phyloP scores from a whole-genome alignment of 805 yeast genomes.

The Metschnikowia vanudenii region DNA sequence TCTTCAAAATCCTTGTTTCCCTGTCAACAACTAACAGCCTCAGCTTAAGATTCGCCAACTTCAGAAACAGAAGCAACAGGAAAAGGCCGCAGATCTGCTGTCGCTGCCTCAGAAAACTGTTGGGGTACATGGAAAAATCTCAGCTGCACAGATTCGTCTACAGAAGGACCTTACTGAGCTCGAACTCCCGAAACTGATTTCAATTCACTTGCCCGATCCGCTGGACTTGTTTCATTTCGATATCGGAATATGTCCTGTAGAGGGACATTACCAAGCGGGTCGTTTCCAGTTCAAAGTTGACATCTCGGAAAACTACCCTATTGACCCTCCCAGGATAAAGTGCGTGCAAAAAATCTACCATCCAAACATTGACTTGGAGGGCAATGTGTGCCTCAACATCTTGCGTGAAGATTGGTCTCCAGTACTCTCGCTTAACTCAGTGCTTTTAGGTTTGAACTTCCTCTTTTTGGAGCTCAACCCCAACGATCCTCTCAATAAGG shows the following conservation, averaged over 20 bases:
- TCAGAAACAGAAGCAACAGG: conserved; percentile 23
- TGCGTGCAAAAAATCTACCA: conserved; percentile 77
- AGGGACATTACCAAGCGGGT: conserved; percentile 73
- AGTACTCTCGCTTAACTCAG: conserved; percentile 74
- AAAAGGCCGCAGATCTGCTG: conserved; percentile 5
- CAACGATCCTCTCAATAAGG: conserved; percentile 87
- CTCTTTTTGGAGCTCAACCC: conserved; percentile 89
- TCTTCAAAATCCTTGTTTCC: neutral
- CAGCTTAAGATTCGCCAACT: conserved; percentile 27
- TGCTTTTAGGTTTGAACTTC: conserved; percentile 81
- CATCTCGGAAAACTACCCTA: conserved; percentile 76
- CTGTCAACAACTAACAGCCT: neutral
- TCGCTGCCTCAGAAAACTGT: neutral
- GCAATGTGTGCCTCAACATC: conserved; percentile 89
- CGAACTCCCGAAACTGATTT: conserved; percentile 57
- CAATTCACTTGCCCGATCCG: conserved; percentile 49
- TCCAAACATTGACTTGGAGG: conserved; percentile 88
- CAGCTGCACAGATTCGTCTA: conserved; percentile 68
- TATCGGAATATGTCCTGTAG: conserved; percentile 59
- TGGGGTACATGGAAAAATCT: conserved; percentile 24
- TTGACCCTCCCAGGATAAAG: conserved; percentile 84
- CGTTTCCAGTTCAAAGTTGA: conserved; percentile 64
- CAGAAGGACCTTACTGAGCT: conserved; percentile 76
- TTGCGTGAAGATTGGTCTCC: conserved; percentile 97
- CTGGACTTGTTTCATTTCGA: conserved; percentile 61